Conservation (phyloP, 2,329 filamentous ascomycete genomes). For the Lanzia echinophila region DNA sequence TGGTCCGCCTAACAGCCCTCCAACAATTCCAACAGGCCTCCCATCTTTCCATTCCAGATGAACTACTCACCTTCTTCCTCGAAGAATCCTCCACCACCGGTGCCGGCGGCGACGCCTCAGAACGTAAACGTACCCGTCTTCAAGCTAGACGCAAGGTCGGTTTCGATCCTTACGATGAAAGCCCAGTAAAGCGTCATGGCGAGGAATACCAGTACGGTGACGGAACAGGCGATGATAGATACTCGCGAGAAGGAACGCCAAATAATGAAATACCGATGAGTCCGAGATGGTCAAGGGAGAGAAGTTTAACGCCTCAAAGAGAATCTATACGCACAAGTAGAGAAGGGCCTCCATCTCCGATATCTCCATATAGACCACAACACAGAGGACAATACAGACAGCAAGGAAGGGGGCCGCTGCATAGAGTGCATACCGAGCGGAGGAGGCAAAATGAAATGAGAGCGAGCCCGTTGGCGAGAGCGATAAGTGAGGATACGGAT, state of each 20-base stretch:
- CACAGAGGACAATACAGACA: not conserved
- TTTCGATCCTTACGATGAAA: constrained; percentile 68
- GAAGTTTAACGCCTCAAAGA: not conserved
- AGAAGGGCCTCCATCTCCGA: not conserved
- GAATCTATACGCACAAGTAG: not conserved
- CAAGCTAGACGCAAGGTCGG: constrained; percentile 57
- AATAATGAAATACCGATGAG: constrained; percentile 13
- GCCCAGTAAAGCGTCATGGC: constrained; percentile 53
- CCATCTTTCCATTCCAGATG: constrained; percentile 64
- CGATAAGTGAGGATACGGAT: not conserved
- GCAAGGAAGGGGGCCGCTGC: not conserved
- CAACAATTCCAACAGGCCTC: constrained; percentile 71
- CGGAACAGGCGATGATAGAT: constrained; percentile 19
- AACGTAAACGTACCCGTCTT: constrained; percentile 51
- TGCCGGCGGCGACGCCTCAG: constrained; percentile 53
- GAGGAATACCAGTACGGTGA: constrained; percentile 54
- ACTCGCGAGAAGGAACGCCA: constrained; percentile 18
- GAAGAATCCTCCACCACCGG: constrained; percentile 61
- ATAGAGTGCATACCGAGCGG: not conserved
- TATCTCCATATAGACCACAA: not conserved
- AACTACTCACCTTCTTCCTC: constrained; percentile 69
- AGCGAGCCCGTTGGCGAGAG: constrained; percentile 4
- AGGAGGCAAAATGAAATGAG: not conserved
- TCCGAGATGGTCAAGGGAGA: constrained; percentile 1
- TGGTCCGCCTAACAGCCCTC: constrained; percentile 62